phyloP scores from a whole-genome alignment of 2,329 filamentous ascomycete genomes.

The Alternaria infectoria region DNA sequence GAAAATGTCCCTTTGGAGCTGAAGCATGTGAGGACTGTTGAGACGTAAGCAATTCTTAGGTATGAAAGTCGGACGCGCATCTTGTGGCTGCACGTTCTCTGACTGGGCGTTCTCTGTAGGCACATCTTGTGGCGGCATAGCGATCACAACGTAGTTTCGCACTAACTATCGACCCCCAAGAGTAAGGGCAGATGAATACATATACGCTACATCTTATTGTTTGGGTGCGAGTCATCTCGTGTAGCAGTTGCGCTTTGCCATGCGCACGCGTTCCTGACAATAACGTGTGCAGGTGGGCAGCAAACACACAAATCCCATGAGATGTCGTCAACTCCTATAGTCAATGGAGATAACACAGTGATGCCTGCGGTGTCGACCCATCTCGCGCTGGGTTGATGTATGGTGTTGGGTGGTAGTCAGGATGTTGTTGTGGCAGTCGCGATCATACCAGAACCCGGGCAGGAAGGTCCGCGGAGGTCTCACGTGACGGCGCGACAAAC shows the following conservation, averaged over 20 bases:
- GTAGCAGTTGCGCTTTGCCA: neutral
- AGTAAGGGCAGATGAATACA: neutral
- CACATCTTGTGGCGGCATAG: neutral
- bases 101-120: no score
- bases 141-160: neutral
- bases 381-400: neutral
- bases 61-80: neutral
- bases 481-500: slow-evolving; percentile 15
- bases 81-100: no score
- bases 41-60: neutral
- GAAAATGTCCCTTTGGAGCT: neutral
- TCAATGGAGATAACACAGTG: neutral
- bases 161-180: neutral
- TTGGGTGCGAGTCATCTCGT: neutral
- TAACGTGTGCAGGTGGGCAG: neutral
- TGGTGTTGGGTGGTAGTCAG: neutral
- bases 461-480: neutral
- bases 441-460: neutral
- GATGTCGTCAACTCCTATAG: neutral
- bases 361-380: fast-evolving
- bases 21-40: neutral
- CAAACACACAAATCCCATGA: neutral
- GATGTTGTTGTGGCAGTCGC: neutral
- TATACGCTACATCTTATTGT: neutral
- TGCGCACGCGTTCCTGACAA: neutral